Evolutionary conservation across 169 alveolate species (phyloP), one percentile per base, ranked within the genome.

Genomic region (Plasmodium falciparum): DNA sequence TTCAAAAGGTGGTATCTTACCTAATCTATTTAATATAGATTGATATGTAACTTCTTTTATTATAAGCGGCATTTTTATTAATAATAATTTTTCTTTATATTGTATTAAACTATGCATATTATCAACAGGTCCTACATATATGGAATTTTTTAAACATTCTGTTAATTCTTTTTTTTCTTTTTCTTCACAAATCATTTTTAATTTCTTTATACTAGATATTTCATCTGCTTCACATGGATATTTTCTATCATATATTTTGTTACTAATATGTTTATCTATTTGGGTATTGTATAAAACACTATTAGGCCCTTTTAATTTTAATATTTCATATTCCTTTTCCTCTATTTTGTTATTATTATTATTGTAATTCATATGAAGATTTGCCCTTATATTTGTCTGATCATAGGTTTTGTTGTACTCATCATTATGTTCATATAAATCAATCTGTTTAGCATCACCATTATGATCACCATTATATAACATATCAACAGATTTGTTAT

Each of bases 111-210:
- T 76, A 69, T 89, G 86, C 39, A 88, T 76, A 56, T 52, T 78
- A 69, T 95, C 97, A 9, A 88, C 92, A 11, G 93, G 78, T 6
- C 97, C 97, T 11, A 95, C 96, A 80, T 78, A 86, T 43, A 73
- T 88, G 3, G 96, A 95, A 22, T 93, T 89, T 62, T 83, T 73
- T 24, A 93, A 67, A 63, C 86, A 73, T 17, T 91, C 91, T 2
- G 95, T 93, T 54, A 93, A 73, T 45, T 86, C 89, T 33, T 72
- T 73, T 70, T 85, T 85, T 56, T 85, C 92, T 65, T 74, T 78
- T 88, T 76, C 73, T 66, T 83, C 72, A 66, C 93, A 58, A 22
- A 73, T 74, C 45, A 54, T 62, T 74, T 86, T 88, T 4, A 67
- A 45, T 24, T 92, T 63, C 62, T 56, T 66, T 15, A 78, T 66